Base-by-base conservation (phyloP, 441 rosid species). In the Erodium texanum region DNA sequence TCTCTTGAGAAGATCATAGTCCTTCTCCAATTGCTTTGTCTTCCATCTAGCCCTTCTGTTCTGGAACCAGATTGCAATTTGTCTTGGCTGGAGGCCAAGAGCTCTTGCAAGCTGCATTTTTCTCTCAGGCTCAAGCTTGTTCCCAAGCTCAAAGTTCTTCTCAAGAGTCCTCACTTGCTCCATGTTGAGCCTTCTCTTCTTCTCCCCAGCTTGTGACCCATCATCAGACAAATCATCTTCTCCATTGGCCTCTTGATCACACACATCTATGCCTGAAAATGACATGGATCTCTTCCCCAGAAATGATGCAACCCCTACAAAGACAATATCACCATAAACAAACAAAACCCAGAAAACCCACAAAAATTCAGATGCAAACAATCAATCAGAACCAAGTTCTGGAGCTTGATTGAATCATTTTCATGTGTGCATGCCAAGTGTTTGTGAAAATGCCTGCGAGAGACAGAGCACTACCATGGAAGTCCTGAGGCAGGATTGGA, bases 1-100 rank as follows among this genome's bases (percentile, higher is more conserved):
- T 81, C 84, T 87, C 86, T 86, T 92, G 73, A 92, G 74, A 29
- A 81, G 83, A 54, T 83, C 91, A 73, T 87, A 92, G 68, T 89
- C 97, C 75, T 81, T 87, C 82, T 93, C 98, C 71, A 93, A 75
- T 74, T 93, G 97, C 80, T 90, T 93, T 6, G 95, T 91, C 84
- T 93, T 93, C 97, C 98, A 93, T 59, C 97, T 77, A 54, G 98
- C 98, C 74, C 98, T 84, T 72, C 98, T 83, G 78, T 93, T 93
- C 71, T 93, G 98, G 75, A 93, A 93, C 98, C 98, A 93, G 10
- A 93, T 93, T 41, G 98, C 96, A 0, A 93, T 77, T 74, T 93
- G 98, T 34, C 96, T 84, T 1, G 98, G 97, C 75, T 89, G 97
- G 76, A 93, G 66, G 23, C 96, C 95, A 52, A 93, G 73, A 64